Conservation (phyloP, 495 filamentous ascomycete species). For the Bathelium albidoporum region DNA sequence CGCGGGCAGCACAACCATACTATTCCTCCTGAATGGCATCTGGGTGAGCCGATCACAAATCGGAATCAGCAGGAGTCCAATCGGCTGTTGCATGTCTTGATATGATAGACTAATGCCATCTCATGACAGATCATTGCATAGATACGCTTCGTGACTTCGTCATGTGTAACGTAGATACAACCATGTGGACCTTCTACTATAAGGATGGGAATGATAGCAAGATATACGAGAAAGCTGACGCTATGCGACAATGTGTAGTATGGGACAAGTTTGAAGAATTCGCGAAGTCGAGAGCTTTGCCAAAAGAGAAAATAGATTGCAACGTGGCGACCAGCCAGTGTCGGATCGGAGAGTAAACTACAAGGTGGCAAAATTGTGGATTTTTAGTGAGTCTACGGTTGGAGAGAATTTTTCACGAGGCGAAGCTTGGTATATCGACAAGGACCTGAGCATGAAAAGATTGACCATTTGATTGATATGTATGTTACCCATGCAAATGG, state of each 20-base stretch:
- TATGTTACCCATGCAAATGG: no score
- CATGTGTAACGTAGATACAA: background rate
- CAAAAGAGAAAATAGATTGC: background rate
- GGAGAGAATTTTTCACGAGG: no score
- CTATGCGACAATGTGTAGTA: background rate
- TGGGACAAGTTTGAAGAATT: background rate
- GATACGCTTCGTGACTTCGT: background rate
- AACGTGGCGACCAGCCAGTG: background rate
- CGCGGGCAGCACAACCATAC: background rate
- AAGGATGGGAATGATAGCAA: background rate
- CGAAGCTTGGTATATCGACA: no score
- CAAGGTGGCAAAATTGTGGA: no score
- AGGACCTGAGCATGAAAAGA: no score
- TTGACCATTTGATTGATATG: no score
- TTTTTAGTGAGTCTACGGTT: no score
- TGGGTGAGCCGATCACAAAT: background rate
- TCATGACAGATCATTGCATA: background rate
- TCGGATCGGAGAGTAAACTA: background rate
- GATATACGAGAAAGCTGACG: background rate
- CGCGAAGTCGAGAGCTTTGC: background rate
- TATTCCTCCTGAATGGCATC: background rate
- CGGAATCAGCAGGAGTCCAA: background rate
- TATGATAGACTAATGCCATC: background rate
- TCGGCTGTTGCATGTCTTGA: background rate
- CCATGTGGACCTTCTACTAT: background rate